A percentile compares a stretch with the other conserved stretches of the same genome.
Evolutionary conservation across 495 filamentous ascomycete species (phyloP).

Genomic region (Niebla homalea): DNA sequence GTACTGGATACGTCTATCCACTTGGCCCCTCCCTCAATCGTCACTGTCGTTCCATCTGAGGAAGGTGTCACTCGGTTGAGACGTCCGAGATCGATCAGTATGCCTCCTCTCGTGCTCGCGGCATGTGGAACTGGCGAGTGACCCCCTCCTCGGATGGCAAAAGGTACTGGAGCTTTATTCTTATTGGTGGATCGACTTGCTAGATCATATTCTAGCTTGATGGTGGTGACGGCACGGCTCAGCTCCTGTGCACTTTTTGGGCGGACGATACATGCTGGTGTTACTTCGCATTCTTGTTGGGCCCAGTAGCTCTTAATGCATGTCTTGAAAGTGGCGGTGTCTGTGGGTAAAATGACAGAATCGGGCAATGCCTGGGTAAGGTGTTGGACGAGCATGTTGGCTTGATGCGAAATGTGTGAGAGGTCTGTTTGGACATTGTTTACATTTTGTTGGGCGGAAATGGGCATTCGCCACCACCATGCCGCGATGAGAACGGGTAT

Average conservation of each 20-base stretch:
- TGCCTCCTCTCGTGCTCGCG: constrained; percentile 21
- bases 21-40: constrained; percentile 26
- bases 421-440: not conserved
- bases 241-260: constrained; percentile 18
- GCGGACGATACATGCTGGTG: constrained; percentile 20
- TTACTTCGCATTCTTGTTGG: constrained; percentile 22
- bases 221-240: constrained; percentile 11
- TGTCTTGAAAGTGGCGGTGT: constrained; percentile 15
- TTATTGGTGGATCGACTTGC: constrained; percentile 4
- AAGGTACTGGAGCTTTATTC: constrained; percentile 4
- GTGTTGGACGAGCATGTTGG: constrained; percentile 12
- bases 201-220: constrained; percentile 17
- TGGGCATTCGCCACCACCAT: too few relatives aligned
- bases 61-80: constrained; percentile 16
- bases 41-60: constrained; percentile 15
- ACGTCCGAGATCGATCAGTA: constrained; percentile 19
- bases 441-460: too few relatives aligned
- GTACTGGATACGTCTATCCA: constrained; percentile 30
- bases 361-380: constrained; percentile 13
- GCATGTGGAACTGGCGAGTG: constrained; percentile 18
- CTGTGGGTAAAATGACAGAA: constrained; percentile 13
- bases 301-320: constrained; percentile 23
- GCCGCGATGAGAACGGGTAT: too few relatives aligned
- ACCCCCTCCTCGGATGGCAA: constrained; percentile 14
- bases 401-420: constrained; percentile 2